Evolutionary conservation across 805 yeast species (phyloP), one percentile per base, ranked within the genome.

Genomic region (Metschnikowia proteae): DNA sequence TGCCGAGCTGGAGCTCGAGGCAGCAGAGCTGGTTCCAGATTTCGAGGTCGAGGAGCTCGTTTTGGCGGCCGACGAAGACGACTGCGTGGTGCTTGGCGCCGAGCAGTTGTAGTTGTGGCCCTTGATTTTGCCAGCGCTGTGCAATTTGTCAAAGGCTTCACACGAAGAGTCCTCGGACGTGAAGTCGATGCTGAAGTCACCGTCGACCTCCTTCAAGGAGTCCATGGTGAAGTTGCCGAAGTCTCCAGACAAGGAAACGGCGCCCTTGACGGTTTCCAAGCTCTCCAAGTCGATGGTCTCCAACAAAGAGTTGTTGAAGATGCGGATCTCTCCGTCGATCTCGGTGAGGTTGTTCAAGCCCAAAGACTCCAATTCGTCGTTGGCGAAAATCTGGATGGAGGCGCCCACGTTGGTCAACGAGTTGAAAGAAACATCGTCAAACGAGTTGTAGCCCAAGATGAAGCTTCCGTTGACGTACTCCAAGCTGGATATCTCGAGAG

Each of bases 61-160:
- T 13, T 52, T 45, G 6, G 50, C 38, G 7, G 55, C 34, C 31
- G 46, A 42, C 45, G 60, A 51, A 29, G 63, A 49, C 30, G 57
- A 43, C 22, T 55, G 36, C 13, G 64, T 48, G 42, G 62, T 60
- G 40, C 61, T 47, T 39, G 73, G 72, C 33, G 71, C 60, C 23
- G 71, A 55, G 62, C 77, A 73, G 57, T 62, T 65, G 63, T 60
- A 71, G 68, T 72, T 71, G 65, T 73, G 74, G 47, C 77, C 77
- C 60, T 70, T 65, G 53, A 72, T 71, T 55, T 63, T 65, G 45
- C 62, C 60, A 43, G 47, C 50, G 38, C 57, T 48, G 53, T 64
- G 63, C 59, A 67, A 68, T 52, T 60, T 57, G 55, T 71, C 60
- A 60, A 70, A 71, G 30, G 50, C 64, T 27, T 58, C 43, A 59